These are phyloP conservation scores for Syzygium grande DNA, from an alignment of 345 rosid genomes.

Conservation along the genomic window DNA sequence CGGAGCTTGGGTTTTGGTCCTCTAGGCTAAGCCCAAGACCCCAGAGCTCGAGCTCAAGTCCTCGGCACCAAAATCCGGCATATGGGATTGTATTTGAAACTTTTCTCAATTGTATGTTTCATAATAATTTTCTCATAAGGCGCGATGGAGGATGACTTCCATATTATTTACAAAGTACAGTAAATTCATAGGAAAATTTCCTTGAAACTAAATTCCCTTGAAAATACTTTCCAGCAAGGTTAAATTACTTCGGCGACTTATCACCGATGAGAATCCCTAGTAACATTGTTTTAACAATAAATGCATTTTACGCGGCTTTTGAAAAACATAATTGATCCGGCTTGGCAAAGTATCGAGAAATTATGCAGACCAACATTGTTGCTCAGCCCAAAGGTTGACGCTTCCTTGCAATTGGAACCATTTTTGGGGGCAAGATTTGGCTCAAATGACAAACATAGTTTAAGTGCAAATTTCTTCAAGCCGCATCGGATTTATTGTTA, in stretches of 20 bases:
- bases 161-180: neutral
- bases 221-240: neutral
- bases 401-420: neutral
- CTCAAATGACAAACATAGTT: neutral
- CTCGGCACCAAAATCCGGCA: neutral
- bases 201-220: neutral
- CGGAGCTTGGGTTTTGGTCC: neutral
- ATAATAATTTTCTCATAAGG: neutral
- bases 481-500: neutral
- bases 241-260: neutral
- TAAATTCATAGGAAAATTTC: neutral
- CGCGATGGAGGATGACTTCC: neutral
- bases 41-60: neutral
- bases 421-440: neutral
- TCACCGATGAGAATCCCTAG: neutral
- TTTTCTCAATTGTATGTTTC: neutral
- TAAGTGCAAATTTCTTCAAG: neutral
- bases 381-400: neutral
- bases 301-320: neutral
- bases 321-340: neutral
- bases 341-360: neutral
- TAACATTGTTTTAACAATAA: neutral
- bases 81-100: neutral
- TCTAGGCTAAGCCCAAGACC: rapidly evolving
- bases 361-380: neutral